Evolutionary conservation across 441 rosid species (phyloP).

Genomic region (Bocquillonia castaneifolia): DNA sequence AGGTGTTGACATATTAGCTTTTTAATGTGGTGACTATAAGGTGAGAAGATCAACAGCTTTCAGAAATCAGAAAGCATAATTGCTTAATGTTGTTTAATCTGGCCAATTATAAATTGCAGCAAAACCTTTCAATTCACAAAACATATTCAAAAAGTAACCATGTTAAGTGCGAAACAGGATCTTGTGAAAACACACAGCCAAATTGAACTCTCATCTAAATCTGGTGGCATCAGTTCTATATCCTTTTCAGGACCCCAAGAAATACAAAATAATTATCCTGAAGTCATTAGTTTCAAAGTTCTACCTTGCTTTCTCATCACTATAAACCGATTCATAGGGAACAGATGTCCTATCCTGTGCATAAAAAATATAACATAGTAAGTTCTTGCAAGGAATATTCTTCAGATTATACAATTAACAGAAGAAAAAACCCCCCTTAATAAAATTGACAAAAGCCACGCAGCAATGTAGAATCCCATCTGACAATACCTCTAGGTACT

Average conservation of each 20-base stretch:
- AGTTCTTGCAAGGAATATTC: slow-evolving; percentile 11
- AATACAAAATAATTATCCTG: no score
- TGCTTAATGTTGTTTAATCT: neutral
- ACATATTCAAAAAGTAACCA: neutral
- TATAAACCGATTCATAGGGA: slow-evolving; percentile 80
- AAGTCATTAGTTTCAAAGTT: neutral
- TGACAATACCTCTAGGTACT: slow-evolving; percentile 68
- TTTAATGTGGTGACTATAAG: neutral
- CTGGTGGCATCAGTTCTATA: neutral
- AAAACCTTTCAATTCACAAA: neutral
- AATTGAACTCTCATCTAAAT: neutral
- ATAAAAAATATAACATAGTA: slow-evolving; percentile 24
- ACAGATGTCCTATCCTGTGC: slow-evolving; percentile 74
- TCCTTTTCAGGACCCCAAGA: neutral
- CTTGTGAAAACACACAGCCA: neutral
- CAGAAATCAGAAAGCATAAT: neutral
- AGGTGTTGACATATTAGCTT: neutral
- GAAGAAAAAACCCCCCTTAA: neutral
- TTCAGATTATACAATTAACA: neutral
- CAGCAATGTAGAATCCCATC: neutral
- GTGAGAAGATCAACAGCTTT: neutral
- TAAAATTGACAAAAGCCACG: neutral
- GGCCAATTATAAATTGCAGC: neutral
- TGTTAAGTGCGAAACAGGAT: neutral
- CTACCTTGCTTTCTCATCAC: slow-evolving; percentile 86